Percentiles rank a stretch among this genome's conserved stretches.
Conservation (phyloP, 768 basidiomycete species). For the Filobasidium floriforme region DNA sequence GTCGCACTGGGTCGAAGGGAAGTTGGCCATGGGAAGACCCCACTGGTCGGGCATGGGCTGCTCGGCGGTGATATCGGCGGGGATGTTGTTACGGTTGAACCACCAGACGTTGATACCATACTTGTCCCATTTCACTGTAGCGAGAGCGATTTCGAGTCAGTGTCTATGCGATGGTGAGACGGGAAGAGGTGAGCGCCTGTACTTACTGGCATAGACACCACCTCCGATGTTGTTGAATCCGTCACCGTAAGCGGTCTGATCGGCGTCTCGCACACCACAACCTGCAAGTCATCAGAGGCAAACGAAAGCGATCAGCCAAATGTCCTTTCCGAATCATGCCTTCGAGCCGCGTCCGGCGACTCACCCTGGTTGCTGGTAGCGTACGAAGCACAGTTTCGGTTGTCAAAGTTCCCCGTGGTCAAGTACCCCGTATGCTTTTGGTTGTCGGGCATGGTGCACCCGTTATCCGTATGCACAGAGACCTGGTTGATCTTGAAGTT, state of each 20-base stretch:
- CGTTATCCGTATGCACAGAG: conserved; percentile 48
- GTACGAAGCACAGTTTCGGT: conserved; percentile 40
- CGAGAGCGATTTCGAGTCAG: conserved; percentile 4
- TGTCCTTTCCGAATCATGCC: neutral
- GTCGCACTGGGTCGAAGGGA: conserved; percentile 66
- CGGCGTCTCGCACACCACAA: conserved; percentile 64
- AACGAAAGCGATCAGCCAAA: neutral
- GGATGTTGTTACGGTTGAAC: conserved; percentile 65
- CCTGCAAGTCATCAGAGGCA: conserved; percentile 49
- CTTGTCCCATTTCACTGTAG: conserved; percentile 65
- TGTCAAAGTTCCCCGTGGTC: conserved; percentile 42
- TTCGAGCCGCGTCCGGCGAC: neutral
- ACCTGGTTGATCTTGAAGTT: conserved; percentile 47
- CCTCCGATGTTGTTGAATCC: conserved; percentile 77
- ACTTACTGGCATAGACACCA: conserved; percentile 82
- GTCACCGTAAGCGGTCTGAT: conserved; percentile 66
- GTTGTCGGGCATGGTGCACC: conserved; percentile 44
- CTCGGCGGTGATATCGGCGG: conserved; percentile 65
- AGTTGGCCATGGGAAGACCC: conserved; percentile 70
- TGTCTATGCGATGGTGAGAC: neutral
- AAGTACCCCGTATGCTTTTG: conserved; percentile 27
- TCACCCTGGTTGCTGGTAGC: conserved; percentile 43
- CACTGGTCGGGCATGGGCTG: conserved; percentile 68
- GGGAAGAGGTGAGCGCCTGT: conserved; percentile 1
- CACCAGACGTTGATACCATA: conserved; percentile 72